A percentile compares a stretch with the other conserved stretches of the same genome.
These are phyloP conservation scores for Brettanomyces anomalus DNA, from an alignment of 805 yeast species.

Conservation along the genomic window DNA sequence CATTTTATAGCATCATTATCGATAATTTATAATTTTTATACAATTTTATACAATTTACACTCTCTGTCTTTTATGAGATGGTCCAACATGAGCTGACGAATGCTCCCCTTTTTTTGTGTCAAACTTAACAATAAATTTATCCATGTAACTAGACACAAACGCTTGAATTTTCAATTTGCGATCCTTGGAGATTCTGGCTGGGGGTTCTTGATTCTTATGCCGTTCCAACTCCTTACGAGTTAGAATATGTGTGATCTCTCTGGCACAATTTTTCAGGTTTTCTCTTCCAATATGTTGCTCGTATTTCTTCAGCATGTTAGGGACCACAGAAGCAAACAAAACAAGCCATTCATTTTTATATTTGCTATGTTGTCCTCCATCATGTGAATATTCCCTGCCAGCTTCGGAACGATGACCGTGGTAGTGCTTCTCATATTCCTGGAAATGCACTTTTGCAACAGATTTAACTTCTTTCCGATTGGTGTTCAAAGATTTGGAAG, in stretches of 20 bases:
- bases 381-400: neutral
- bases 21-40: neutral
- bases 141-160: constrained; percentile 60
- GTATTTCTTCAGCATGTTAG: constrained; percentile 65
- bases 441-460: neutral
- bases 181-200: constrained; percentile 49
- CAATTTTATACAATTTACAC: neutral
- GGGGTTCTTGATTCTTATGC: constrained; percentile 33
- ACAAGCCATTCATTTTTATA: constrained; percentile 30
- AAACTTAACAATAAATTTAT: constrained; percentile 45
- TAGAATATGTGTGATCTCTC: constrained; percentile 62
- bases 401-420: constrained; percentile 1
- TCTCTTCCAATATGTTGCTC: constrained; percentile 64
- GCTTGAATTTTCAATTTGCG: constrained; percentile 61
- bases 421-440: neutral
- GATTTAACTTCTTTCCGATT: neutral
- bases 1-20: too few relatives aligned
- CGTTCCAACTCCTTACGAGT: constrained; percentile 59
- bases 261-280: constrained; percentile 65
- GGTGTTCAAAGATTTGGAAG: constrained; percentile 16
- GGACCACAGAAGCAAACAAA: constrained; percentile 65
- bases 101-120: constrained; percentile 28
- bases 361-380: neutral
- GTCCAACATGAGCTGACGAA: neutral
- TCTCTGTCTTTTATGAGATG: too few relatives aligned